Evolutionary conservation across 768 basidiomycete genomes (phyloP).

Genomic region (Tylopilus subfusipes): DNA sequence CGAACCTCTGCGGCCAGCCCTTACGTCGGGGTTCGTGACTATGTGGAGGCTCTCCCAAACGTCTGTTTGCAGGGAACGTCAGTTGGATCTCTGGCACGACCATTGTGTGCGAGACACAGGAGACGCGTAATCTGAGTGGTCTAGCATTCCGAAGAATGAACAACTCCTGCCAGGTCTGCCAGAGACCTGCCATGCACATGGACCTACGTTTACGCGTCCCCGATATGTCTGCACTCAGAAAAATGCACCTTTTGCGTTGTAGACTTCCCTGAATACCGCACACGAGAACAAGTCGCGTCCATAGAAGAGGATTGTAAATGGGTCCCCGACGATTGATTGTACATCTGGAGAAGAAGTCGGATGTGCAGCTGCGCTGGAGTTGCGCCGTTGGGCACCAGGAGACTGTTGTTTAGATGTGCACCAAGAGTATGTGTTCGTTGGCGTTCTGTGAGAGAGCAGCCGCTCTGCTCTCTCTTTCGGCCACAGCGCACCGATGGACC

Average conservation of each 20-base stretch:
- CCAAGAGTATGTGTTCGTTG: not conserved
- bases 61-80: conserved; percentile 45
- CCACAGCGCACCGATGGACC: not conserved
- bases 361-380: not conserved
- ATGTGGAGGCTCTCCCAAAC: conserved; percentile 69
- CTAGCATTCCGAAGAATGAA: not conserved
- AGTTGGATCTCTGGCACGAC: not conserved
- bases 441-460: not conserved
- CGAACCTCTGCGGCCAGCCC: conserved; percentile 59
- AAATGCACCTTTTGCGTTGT: conserved; percentile 55
- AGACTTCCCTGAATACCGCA: conserved; percentile 59
- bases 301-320: conserved; percentile 79
- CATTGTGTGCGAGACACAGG: not conserved
- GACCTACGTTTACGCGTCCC: not conserved
- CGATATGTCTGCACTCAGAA: not conserved
- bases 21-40: conserved; percentile 68
- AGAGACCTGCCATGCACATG: not conserved
- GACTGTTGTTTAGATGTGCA: not conserved
- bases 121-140: not conserved
- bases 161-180: not conserved
- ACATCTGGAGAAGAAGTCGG: not conserved
- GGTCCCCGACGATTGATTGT: conserved; percentile 19
- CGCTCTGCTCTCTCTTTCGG: not conserved
- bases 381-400: not conserved
- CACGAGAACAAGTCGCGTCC: conserved; percentile 90